Conservation (phyloP, 306 rosid genomes). For the Hippophae tibetana region DNA sequence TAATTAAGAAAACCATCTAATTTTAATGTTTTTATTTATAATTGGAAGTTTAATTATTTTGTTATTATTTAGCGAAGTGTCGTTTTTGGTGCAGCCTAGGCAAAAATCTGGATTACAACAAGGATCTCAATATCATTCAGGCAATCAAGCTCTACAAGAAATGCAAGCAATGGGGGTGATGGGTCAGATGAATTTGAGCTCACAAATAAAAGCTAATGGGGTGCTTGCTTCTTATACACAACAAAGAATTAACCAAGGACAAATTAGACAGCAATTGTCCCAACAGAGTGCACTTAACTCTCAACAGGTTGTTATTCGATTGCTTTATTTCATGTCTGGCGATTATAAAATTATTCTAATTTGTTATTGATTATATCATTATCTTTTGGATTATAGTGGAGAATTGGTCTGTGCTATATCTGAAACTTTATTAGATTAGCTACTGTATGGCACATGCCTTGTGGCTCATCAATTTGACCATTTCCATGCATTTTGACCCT, state of each 20-base stretch:
- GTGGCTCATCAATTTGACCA: too few relatives aligned
- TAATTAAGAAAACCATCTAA: neutral
- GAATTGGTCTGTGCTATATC: too few relatives aligned
- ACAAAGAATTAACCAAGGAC: constrained; percentile 57
- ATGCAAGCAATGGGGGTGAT: constrained; percentile 85
- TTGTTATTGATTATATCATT: neutral
- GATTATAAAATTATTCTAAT: constrained; percentile 4
- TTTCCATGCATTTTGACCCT: too few relatives aligned
- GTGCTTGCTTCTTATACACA: constrained; percentile 54
- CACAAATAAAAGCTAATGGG: constrained; percentile 65
- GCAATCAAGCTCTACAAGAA: constrained; percentile 80
- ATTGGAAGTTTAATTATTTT: constrained; percentile 9
- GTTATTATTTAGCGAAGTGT: constrained; percentile 15
- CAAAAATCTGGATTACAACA: constrained; percentile 72
- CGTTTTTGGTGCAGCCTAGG: constrained; percentile 63
- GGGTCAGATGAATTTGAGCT: constrained; percentile 47
- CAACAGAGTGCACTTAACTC: constrained; percentile 58
- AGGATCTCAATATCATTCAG: constrained; percentile 59
- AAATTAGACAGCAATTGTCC: constrained; percentile 72
- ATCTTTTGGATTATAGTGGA: too few relatives aligned
- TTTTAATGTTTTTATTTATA: neutral
- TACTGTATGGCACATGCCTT: too few relatives aligned
- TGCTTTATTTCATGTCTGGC: constrained; percentile 18
- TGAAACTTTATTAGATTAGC: too few relatives aligned
- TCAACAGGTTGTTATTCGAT: constrained; percentile 43